Percentiles rank a stretch among this genome's conserved stretches.
These are phyloP conservation scores for Penicillium macrosclerotiorum DNA, from an alignment of 495 filamentous ascomycete genomes.

Conservation along the genomic window DNA sequence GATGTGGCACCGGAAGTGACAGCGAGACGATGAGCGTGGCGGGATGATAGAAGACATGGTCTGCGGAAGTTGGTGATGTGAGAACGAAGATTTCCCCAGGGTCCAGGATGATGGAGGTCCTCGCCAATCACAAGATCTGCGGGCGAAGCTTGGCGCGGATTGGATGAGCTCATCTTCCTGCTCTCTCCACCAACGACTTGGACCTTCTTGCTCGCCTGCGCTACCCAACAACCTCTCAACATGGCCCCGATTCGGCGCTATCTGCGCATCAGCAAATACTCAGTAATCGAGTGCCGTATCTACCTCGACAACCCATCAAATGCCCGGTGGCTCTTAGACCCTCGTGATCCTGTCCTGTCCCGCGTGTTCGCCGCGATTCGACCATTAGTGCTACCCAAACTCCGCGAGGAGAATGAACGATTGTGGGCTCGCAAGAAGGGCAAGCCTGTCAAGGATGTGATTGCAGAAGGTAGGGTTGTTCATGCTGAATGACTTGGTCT, in stretches of 20 bases:
- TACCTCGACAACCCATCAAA: slow-evolving; percentile 90
- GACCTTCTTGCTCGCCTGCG: not conserved
- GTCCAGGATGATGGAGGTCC: slow-evolving; percentile 3
- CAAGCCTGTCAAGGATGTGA: slow-evolving; percentile 82
- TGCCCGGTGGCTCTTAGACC: slow-evolving; percentile 73
- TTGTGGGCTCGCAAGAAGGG: slow-evolving; percentile 57
- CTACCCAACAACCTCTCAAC: slow-evolving; percentile 8
- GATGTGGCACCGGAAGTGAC: no score
- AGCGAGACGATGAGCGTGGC: no score
- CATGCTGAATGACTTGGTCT: no score
- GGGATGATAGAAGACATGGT: not conserved
- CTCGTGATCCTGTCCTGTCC: slow-evolving; percentile 68
- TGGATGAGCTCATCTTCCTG: slow-evolving; percentile 9
- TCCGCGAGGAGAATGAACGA: slow-evolving; percentile 81
- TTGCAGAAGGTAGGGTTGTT: slow-evolving; percentile 62
- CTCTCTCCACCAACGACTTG: no score
- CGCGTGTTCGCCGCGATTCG: slow-evolving; percentile 80
- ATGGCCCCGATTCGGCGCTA: slow-evolving; percentile 87
- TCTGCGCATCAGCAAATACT: slow-evolving; percentile 80
- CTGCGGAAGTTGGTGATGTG: not conserved
- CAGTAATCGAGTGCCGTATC: slow-evolving; percentile 90
- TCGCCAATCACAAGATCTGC: slow-evolving; percentile 14
- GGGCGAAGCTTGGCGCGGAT: slow-evolving; percentile 9
- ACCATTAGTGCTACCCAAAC: slow-evolving; percentile 81
- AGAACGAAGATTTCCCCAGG: not conserved